Percentiles rank a stretch among this genome's conserved stretches.
These are phyloP conservation scores for Calophaca sinica DNA, from an alignment of 306 rosid species.

Conservation along the genomic window DNA sequence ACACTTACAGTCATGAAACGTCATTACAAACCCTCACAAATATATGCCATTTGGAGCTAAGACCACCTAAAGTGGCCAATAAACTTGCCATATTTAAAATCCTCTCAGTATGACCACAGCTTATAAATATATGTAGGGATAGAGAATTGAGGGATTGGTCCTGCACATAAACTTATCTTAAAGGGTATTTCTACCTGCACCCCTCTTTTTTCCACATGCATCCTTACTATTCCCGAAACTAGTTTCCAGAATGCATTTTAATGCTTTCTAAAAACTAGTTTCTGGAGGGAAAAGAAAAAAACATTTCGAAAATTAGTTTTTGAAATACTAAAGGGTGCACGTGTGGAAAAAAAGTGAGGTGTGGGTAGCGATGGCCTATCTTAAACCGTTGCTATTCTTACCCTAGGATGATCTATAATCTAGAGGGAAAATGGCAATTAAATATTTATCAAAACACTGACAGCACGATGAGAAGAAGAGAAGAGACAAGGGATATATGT, in stretches of 20 bases:
- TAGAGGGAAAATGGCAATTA: constrained; percentile 35
- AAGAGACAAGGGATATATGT: constrained; percentile 42
- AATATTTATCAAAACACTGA: constrained; percentile 22
- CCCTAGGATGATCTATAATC: constrained; percentile 37
- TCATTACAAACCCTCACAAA: constrained; percentile 26
- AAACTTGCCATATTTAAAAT: constrained; percentile 20
- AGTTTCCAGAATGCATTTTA: no score
- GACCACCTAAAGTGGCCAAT: constrained; percentile 41
- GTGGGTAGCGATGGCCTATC: no score
- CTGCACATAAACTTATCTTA: constrained; percentile 47
- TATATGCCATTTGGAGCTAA: constrained; percentile 35
- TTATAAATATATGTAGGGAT: neutral
- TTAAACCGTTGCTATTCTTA: constrained; percentile 31
- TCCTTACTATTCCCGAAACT: no score
- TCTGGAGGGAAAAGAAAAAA: no score
- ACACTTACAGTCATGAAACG: constrained; percentile 39
- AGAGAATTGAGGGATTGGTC: neutral
- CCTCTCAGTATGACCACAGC: neutral
- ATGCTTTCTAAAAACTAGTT: no score
- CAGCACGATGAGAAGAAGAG: constrained; percentile 19
- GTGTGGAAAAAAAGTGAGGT: no score
- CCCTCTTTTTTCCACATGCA: no score
- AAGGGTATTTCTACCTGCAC: neutral
- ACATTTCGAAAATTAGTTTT: no score
- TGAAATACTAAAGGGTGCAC: no score